phyloP scores from a whole-genome alignment of 208 protist species.

The Balamuthia mandrillaris region DNA sequence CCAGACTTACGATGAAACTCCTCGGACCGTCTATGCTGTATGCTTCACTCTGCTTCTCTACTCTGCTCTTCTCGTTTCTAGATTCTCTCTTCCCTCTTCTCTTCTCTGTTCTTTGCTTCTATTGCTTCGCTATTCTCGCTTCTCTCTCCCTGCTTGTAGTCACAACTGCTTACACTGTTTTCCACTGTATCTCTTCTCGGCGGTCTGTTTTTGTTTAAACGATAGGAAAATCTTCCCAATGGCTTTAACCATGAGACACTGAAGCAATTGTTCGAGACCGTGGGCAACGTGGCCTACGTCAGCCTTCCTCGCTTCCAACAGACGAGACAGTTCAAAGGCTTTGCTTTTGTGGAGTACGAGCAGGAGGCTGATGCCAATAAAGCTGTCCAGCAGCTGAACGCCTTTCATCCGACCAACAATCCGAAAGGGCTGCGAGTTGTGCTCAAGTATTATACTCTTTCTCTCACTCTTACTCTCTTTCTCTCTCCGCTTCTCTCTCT shows the following conservation, averaged over 20 bases:
- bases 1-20: not conserved
- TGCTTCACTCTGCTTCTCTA: not conserved
- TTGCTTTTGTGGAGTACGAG: slow-evolving; percentile 16
- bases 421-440: not conserved
- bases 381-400: not conserved
- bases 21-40: not conserved
- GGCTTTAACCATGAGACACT: not conserved
- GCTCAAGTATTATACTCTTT: not conserved
- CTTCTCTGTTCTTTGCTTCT: not conserved
- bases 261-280: not conserved
- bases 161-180: too few species aligned
- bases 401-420: not conserved
- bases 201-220: not conserved
- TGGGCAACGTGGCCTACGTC: not conserved
- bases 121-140: too few species aligned
- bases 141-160: too few species aligned
- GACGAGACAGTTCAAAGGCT: not conserved
- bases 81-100: not conserved
- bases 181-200: not conserved
- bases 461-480: not conserved
- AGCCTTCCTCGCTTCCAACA: not conserved
- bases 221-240: not conserved
- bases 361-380: not conserved
- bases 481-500: not conserved
- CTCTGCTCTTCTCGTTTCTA: too few species aligned